Evolutionary conservation across 169 alveolate species (phyloP), one percentile per base, ranked within the genome.

Genomic region (Eimeria necatrix): DNA sequence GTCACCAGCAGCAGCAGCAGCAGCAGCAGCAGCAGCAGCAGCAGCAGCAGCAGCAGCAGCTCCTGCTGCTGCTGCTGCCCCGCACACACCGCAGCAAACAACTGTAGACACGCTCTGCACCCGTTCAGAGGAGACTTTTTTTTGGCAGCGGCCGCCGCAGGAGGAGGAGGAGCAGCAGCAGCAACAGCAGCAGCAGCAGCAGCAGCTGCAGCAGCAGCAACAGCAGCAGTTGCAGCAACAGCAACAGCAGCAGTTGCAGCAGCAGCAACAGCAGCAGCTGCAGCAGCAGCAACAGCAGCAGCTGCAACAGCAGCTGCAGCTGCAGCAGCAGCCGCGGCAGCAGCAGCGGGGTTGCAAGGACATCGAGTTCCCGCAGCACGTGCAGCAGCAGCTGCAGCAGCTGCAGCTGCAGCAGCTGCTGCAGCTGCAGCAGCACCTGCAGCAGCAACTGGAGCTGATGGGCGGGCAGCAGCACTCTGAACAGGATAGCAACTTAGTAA

Each of bases 391-490:
- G 26, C 76, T 14, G 76, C 76, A 14, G 14, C 76, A 14, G 9
- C 41, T 5, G 76, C 14, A 20, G 76, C 26, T 14, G 26, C 76
- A 64, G 26, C 76, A 14, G 76, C 76, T 14, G 41, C 76, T 14
- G 76, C 76, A 64, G 76, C 41, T 5, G 14, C 14, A 20, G 76
- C 76, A 64, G 76, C 76, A 64, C 32, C 76, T 10, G 76, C 76
- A 14, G 76, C 76, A n/a, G 76, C 76, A 14, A 5, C 76, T 10
- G 76, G 32, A 64, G 76, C 76, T 5, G 76, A 10, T 9, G 8
- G 32, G 20, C 41, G 32, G 18, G 26, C 76, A 64, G 76, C 41
- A n/a, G 26, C 41, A 24, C 32, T 24, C 8, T 9, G 26, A 20
- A n/a, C 76, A 64, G 76, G 32, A 14, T n/a, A n/a, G n/a, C n/a